Base-by-base conservation (phyloP, 1,139 yeast genomes). In the Hyphopichia burtonii region DNA sequence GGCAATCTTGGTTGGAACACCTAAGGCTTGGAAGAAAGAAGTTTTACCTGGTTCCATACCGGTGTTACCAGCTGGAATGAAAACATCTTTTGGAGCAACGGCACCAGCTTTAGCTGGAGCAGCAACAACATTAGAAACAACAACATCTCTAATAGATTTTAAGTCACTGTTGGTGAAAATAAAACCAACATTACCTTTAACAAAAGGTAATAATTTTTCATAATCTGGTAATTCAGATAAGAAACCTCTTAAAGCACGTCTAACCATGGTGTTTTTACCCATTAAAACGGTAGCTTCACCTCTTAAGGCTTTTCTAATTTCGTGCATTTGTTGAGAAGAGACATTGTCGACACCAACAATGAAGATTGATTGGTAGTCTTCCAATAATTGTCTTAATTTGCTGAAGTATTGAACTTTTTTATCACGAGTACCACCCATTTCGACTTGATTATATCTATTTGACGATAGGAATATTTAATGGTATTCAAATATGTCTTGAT, bases 31-130 rank as follows among this genome's bases (percentile, higher is more conserved):
- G 98, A 93, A 93, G 95, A 93, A 93, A 71, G 99, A 93, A 68
- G 99, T 93, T 90, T 93, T 93, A 85, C 98, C 98, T 76, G 99
- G 99, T 81, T 93, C 99, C 96, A 94, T 91, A 86, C 99, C 98
- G 63, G 99, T 93, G 96, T 93, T 94, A 78, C 96, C 96, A 63
- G 98, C 98, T 73, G 96, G 95, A 63, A 93, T 86, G 85, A 83
- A 88, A 67, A 93, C 98, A 68, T 91, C 97, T 71, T 74, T 84
- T 74, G 98, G 99, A 66, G 99, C 97, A 70, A 90, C 71, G 68
- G 98, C 99, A 90, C 99, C 99, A 59, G 99, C 95, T 80, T 91
- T 91, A 66, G 99, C 99, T 76, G 99, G 99, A 66, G 99, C 99
- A 68, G 97, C 96, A 71, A 93, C 98, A 76, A 86, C 93, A 89